Conservation (phyloP, 257 asterid genomes). For the Gentiana straminea region DNA sequence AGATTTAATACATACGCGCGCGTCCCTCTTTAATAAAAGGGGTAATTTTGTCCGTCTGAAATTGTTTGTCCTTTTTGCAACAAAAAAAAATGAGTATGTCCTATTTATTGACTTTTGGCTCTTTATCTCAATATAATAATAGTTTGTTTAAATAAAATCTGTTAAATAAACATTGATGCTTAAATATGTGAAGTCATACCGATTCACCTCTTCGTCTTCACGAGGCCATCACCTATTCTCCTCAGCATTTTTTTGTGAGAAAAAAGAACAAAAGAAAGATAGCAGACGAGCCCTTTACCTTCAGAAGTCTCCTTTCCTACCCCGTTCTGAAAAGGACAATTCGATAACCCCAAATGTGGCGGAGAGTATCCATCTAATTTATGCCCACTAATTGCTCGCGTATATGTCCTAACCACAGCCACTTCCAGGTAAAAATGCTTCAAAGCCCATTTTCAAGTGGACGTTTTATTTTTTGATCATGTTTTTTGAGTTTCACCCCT, state of each 20-base stretch:
- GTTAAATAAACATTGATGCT: too few relatives aligned
- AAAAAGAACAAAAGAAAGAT: background rate
- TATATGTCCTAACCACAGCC: slow-evolving; percentile 4
- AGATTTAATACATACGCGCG: too few relatives aligned
- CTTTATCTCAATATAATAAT: too few relatives aligned
- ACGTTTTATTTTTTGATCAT: background rate
- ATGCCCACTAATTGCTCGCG: slow-evolving; percentile 7
- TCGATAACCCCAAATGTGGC: slow-evolving; percentile 19
- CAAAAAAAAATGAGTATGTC: too few relatives aligned
- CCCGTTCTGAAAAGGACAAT: background rate
- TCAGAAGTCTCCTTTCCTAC: slow-evolving; percentile 12
- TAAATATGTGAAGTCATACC: too few relatives aligned
- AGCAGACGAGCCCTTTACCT: background rate
- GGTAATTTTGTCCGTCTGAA: too few relatives aligned
- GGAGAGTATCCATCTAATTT: slow-evolving; percentile 20
- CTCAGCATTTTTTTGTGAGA: background rate
- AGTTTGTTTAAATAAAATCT: too few relatives aligned
- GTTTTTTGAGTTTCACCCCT: too few relatives aligned
- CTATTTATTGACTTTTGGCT: too few relatives aligned
- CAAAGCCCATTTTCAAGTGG: background rate
- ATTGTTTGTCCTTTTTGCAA: too few relatives aligned
- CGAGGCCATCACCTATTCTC: too few relatives aligned
- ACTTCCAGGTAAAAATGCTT: slow-evolving; percentile 9
- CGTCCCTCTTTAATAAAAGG: too few relatives aligned
- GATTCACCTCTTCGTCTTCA: background rate